These are phyloP conservation scores for Oldenlandia corymbosa DNA, from an alignment of 257 asterid genomes.

Conservation along the genomic window DNA sequence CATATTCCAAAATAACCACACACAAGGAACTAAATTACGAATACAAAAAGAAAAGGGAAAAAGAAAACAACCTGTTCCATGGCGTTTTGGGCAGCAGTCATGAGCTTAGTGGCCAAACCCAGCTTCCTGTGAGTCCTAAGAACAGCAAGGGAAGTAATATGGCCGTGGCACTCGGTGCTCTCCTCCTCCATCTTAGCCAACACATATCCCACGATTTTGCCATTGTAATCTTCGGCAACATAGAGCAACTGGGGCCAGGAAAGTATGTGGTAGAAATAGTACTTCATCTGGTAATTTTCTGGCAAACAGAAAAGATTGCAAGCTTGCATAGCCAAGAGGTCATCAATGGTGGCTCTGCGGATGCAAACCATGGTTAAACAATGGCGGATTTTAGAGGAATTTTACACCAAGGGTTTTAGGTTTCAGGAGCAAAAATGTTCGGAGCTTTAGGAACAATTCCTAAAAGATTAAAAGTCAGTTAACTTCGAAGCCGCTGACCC, in stretches of 20 bases:
- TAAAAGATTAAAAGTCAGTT: too few species aligned
- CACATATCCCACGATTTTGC: constrained; percentile 93
- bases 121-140: constrained; percentile 93
- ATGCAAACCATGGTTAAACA: constrained; percentile 73
- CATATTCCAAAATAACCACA: background rate
- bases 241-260: constrained; percentile 98
- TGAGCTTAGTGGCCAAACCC: constrained; percentile 94
- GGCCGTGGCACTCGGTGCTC: constrained; percentile 90
- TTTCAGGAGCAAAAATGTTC: too few species aligned
- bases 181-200: constrained; percentile 99
- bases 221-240: constrained; percentile 97
- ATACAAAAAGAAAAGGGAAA: background rate
- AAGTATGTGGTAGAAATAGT: constrained; percentile 89
- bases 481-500: too few species aligned
- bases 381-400: too few species aligned
- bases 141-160: constrained; percentile 98
- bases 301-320: constrained; percentile 93
- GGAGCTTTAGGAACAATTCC: too few species aligned
- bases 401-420: too few species aligned
- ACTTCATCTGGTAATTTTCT: constrained; percentile 97
- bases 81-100: constrained; percentile 98
- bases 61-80: constrained; percentile 70
- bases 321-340: constrained; percentile 86
- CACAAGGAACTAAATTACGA: background rate
- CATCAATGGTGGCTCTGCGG: constrained; percentile 90